Conservation (phyloP, 2,329 filamentous ascomycete species). For the Ophiostoma pallidulum region DNA sequence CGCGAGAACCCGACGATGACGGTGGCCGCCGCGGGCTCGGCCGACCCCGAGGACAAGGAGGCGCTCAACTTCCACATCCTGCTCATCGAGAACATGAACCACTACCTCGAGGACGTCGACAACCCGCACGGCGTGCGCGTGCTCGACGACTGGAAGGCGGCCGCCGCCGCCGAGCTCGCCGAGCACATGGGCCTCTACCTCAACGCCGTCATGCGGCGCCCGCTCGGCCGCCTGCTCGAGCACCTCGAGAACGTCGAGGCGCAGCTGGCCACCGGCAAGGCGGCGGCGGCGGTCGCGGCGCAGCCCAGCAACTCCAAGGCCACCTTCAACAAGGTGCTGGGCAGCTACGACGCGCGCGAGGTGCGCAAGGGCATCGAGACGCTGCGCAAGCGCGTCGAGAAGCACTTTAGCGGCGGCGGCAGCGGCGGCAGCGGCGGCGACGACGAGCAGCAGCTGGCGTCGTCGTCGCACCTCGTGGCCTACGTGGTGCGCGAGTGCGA, state of each 20-base stretch:
- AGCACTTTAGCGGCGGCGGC: slow-evolving; percentile 89
- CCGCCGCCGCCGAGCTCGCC: slow-evolving; percentile 65
- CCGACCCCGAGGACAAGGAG: slow-evolving; percentile 79
- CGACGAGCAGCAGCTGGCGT: not conserved
- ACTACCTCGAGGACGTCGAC: slow-evolving; percentile 88
- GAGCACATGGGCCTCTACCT: slow-evolving; percentile 87
- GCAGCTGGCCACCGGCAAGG: slow-evolving; percentile 51
- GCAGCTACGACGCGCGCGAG: slow-evolving; percentile 72
- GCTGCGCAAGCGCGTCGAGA: slow-evolving; percentile 84
- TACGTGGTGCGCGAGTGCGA: slow-evolving; percentile 54
- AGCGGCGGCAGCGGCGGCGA: slow-evolving; percentile 21
- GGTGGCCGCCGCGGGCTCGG: slow-evolving; percentile 25
- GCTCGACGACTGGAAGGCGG: slow-evolving; percentile 72
- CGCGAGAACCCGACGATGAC: slow-evolving; percentile 45
- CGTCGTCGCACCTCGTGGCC: slow-evolving; percentile 34
- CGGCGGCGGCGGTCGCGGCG: slow-evolving; percentile 55
- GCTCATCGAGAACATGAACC: slow-evolving; percentile 97
- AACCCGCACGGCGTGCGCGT: slow-evolving; percentile 59
- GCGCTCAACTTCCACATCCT: slow-evolving; percentile 95
- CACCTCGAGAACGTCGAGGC: slow-evolving; percentile 84
- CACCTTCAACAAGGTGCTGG: slow-evolving; percentile 78
- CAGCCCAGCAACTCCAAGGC: slow-evolving; percentile 76
- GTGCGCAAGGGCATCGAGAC: slow-evolving; percentile 83
- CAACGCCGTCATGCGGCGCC: slow-evolving; percentile 76
- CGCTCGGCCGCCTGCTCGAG: slow-evolving; percentile 82